Evolutionary conservation across 768 basidiomycete species (phyloP).

Genomic region (Thelephora aurantiotincta): DNA sequence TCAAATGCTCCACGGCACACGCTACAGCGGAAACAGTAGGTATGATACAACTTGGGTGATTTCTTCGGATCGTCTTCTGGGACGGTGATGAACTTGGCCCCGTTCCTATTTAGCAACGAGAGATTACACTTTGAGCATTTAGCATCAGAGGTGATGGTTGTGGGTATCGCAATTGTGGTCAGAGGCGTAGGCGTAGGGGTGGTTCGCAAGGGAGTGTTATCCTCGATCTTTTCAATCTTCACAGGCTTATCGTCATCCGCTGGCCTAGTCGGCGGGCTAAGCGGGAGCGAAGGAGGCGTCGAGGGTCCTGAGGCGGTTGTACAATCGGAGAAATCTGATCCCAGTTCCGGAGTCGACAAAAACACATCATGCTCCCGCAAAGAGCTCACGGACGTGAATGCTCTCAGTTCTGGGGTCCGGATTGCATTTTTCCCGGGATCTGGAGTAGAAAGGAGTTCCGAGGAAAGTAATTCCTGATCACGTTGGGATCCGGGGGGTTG

Average conservation of each 20-base stretch:
- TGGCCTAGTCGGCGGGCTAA: slow-evolving; percentile 18
- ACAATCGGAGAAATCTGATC: slow-evolving; percentile 45
- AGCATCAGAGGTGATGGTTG: slow-evolving; percentile 24
- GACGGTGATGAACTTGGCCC: slow-evolving; percentile 59
- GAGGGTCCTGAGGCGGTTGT: slow-evolving; percentile 31
- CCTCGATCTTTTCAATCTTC: background rate
- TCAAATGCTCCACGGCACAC: slow-evolving; percentile 52
- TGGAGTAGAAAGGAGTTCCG: slow-evolving; percentile 1
- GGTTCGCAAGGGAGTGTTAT: background rate
- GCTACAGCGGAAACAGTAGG: slow-evolving; percentile 61
- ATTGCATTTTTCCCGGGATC: background rate
- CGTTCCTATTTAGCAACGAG: slow-evolving; percentile 41
- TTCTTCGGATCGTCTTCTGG: slow-evolving; percentile 33
- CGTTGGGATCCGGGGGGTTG: background rate
- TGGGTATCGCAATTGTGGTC: slow-evolving; percentile 14
- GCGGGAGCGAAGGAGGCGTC: slow-evolving; percentile 26
- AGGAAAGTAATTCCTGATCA: slow-evolving; percentile 1
- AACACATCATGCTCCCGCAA: background rate
- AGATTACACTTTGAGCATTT: slow-evolving; percentile 47
- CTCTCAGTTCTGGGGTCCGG: slow-evolving; percentile 6
- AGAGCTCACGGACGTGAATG: slow-evolving; percentile 2
- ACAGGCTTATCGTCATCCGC: slow-evolving; percentile 2
- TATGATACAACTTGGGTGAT: slow-evolving; percentile 51
- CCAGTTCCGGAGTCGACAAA: slow-evolving; percentile 38
- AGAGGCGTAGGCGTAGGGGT: slow-evolving; percentile 16